These are phyloP conservation scores for Massarina eburnea DNA, from an alignment of 2,329 filamentous ascomycete species.

Conservation along the genomic window DNA sequence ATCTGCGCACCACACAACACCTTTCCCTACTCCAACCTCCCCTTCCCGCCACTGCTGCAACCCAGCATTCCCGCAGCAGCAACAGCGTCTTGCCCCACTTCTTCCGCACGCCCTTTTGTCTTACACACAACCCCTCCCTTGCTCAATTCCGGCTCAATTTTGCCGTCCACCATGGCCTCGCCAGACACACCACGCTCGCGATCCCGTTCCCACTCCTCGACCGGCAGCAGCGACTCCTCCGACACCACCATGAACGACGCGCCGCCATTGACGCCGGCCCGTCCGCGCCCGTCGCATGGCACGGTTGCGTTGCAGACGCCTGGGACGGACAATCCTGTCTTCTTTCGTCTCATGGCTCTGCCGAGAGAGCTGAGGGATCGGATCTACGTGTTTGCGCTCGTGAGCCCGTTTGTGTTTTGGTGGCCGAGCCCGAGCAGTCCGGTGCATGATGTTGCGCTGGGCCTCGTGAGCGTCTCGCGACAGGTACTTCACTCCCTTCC, in stretches of 20 bases:
- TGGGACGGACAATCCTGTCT: slow-evolving; percentile 20
- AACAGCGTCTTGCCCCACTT: not conserved
- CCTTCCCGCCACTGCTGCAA: no score
- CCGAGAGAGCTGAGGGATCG: slow-evolving; percentile 41
- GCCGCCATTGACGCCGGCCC: slow-evolving; percentile 28
- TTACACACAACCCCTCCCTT: not conserved
- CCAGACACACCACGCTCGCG: slow-evolving; percentile 29
- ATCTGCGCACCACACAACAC: no score
- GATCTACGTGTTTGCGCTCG: slow-evolving; percentile 37
- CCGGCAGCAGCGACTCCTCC: slow-evolving; percentile 30
- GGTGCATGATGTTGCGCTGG: slow-evolving; percentile 23
- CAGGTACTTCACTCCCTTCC: slow-evolving; percentile 9
- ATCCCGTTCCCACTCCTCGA: slow-evolving; percentile 35
- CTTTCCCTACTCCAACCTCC: no score
- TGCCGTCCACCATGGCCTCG: slow-evolving; percentile 27
- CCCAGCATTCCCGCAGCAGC: no score
- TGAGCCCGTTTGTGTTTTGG: slow-evolving; percentile 35
- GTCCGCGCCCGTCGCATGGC: slow-evolving; percentile 25
- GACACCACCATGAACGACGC: slow-evolving; percentile 39
- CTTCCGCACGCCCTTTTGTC: not conserved
- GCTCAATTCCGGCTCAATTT: not conserved
- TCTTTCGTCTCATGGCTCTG: slow-evolving; percentile 37
- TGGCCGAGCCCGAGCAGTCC: slow-evolving; percentile 29
- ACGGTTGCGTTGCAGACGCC: slow-evolving; percentile 7
- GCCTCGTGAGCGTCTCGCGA: slow-evolving; percentile 30